Conservation (phyloP, 495 filamentous ascomycete species). For the Aspergillus haitiensis region DNA sequence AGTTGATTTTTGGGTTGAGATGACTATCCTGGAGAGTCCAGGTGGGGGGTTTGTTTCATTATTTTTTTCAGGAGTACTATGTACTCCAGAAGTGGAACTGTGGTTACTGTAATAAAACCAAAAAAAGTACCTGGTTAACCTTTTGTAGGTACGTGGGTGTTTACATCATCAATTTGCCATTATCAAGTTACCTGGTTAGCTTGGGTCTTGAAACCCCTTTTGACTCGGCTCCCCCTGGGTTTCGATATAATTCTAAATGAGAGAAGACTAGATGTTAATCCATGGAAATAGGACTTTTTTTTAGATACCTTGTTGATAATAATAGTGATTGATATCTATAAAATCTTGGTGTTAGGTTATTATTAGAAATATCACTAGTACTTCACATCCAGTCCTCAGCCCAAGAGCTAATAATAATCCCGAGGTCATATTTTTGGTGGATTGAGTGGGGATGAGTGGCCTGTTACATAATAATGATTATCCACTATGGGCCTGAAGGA, state of each 20-base stretch:
- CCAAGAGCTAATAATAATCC: conserved; percentile 15
- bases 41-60: too few relatives aligned
- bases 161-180: too few relatives aligned
- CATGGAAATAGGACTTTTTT: not conserved
- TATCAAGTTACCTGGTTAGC: too few relatives aligned
- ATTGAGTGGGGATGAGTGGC: conserved; percentile 15
- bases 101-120: too few relatives aligned
- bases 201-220: too few relatives aligned
- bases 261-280: not conserved
- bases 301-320: not conserved
- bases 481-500: not conserved
- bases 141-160: too few relatives aligned
- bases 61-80: too few relatives aligned
- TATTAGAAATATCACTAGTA: conserved; percentile 2
- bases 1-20: too few relatives aligned
- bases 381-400: not conserved
- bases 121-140: too few relatives aligned
- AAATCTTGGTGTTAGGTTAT: not conserved
- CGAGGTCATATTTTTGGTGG: conserved; percentile 15
- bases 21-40: too few relatives aligned
- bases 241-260: not conserved
- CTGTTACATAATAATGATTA: conserved; percentile 12
- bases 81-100: too few relatives aligned
- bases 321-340: not conserved
- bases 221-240: not conserved